Evolutionary conservation across 2,329 filamentous ascomycete species (phyloP).

Genomic region (Cytospora chrysosperma): DNA sequence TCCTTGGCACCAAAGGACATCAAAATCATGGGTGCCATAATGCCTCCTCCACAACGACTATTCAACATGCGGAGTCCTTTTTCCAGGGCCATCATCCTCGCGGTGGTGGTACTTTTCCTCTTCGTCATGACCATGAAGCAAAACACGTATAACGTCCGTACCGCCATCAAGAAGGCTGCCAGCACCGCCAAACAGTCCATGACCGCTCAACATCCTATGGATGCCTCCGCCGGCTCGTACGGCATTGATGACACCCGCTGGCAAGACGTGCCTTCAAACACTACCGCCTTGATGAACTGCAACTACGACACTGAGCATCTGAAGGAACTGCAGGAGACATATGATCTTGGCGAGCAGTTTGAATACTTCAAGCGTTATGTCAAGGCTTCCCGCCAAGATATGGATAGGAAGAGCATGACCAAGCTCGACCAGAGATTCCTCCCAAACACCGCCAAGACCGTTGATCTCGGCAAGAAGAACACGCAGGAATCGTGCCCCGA

Average conservation of each 20-base stretch:
- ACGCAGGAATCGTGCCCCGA: constrained; percentile 44
- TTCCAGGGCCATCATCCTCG: constrained; percentile 44
- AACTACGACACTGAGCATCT: constrained; percentile 48
- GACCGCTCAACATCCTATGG: constrained; percentile 31
- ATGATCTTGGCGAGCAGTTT: constrained; percentile 49
- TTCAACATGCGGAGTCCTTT: constrained; percentile 52
- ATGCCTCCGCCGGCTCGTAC: constrained; percentile 45
- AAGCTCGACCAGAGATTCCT: constrained; percentile 49
- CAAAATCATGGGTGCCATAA: constrained; percentile 26
- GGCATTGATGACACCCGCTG: constrained; percentile 16
- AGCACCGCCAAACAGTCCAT: constrained; percentile 35
- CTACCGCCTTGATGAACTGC: constrained; percentile 50
- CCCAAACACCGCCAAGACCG: constrained; percentile 44
- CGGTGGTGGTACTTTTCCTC: constrained; percentile 43
- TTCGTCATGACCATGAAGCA: constrained; percentile 42
- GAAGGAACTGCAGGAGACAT: constrained; percentile 44
- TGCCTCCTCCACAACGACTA: constrained; percentile 37
- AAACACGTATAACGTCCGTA: constrained; percentile 41
- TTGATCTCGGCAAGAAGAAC: constrained; percentile 47
- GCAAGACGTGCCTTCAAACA: constrained; percentile 29
- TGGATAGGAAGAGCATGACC: constrained; percentile 52
- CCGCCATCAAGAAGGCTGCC: constrained; percentile 43
- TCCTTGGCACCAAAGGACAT: constrained; percentile 23
- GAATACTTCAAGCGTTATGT: constrained; percentile 58
- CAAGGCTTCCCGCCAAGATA: constrained; percentile 49